Evolutionary conservation across 176 grass and related monocot genomes (phyloP).

Genomic region (Rhynchospora breviuscula): DNA sequence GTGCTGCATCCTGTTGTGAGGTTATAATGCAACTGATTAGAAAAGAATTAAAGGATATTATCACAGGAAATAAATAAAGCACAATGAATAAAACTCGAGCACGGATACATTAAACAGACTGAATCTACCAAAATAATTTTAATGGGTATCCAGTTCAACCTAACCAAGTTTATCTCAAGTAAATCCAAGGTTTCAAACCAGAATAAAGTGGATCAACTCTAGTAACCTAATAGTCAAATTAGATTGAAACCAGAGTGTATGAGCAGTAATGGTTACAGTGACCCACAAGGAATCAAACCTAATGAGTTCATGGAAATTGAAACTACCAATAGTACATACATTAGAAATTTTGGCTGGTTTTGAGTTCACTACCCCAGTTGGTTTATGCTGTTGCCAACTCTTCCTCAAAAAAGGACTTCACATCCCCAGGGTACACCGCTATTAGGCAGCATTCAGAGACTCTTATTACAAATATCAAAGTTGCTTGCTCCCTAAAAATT

Average conservation of each 20-base stretch:
- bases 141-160: neutral
- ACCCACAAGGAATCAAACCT: neutral
- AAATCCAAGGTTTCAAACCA: neutral
- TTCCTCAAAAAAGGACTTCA: neutral
- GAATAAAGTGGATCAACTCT: neutral
- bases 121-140: neutral
- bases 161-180: neutral
- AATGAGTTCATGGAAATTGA: neutral
- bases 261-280: neutral
- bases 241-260: neutral
- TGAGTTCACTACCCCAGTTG: neutral
- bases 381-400: neutral
- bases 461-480: neutral
- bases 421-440: too few relatives aligned
- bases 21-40: neutral
- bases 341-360: neutral
- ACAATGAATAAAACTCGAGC: neutral
- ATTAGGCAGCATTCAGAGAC: neutral
- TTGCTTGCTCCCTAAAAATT: neutral
- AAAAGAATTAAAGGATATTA: neutral
- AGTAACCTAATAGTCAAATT: neutral
- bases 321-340: neutral
- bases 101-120: neutral
- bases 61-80: neutral
- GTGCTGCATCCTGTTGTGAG: neutral